These are phyloP conservation scores for Rhodotorula sp. DNA, from an alignment of 1,284 basidiomycete species.

Conservation along the genomic window DNA sequence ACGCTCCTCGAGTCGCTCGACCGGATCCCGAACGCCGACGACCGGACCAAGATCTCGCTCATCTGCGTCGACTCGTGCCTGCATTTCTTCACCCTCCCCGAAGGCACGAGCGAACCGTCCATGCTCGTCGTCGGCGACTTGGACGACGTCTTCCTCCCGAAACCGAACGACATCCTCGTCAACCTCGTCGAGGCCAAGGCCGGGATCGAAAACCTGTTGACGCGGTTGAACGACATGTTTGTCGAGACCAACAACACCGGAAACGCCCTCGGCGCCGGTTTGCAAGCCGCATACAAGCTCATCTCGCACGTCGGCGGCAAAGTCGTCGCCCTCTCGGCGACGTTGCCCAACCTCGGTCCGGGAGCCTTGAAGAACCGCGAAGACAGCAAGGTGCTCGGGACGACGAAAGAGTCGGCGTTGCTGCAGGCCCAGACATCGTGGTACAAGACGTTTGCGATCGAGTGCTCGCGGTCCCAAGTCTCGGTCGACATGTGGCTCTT, in stretches of 20 bases:
- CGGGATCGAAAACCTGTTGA: conserved; percentile 77
- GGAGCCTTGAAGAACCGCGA: conserved; percentile 94
- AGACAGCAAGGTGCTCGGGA: conserved; percentile 93
- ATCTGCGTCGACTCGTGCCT: conserved; percentile 89
- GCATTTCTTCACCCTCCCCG: conserved; percentile 89
- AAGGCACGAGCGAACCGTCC: conserved; percentile 73
- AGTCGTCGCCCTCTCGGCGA: conserved; percentile 83
- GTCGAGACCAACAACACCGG: conserved; percentile 86
- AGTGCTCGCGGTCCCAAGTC: conserved; percentile 94
- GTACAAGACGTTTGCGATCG: conserved; percentile 99
- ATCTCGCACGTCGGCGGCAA: conserved; percentile 94
- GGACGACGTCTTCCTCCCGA: conserved; percentile 95
- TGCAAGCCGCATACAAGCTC: conserved; percentile 94
- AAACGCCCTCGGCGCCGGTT: conserved; percentile 90
- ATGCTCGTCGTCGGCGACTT: conserved; percentile 98
- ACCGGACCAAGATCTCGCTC: conserved; percentile 86
- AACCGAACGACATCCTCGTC: conserved; percentile 90
- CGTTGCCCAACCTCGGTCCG: conserved; percentile 81
- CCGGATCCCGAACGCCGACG: conserved; percentile 90
- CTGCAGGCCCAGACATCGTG: conserved; percentile 81
- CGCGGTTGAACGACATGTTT: conserved; percentile 91
- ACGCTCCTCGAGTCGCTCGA: conserved; percentile 94
- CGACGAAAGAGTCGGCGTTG: conserved; percentile 84
- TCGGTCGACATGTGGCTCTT: conserved; percentile 99
- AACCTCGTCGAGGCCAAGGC: conserved; percentile 83